Conservation (phyloP, 768 basidiomycete species). For the Trametes sanguinea region DNA sequence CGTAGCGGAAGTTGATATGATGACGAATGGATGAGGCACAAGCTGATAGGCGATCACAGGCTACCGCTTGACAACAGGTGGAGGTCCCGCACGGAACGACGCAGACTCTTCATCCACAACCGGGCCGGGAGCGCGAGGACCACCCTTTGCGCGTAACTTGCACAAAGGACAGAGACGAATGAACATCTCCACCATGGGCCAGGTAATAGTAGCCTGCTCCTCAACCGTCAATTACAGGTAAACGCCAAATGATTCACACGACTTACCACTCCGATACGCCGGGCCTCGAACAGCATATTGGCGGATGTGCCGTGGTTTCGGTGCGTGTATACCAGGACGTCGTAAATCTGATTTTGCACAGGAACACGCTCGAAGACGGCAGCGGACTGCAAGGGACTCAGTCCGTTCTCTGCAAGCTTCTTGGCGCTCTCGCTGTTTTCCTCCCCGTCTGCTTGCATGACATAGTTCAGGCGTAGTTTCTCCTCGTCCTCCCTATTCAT, state of each 20-base stretch:
- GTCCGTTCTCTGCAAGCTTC: slow-evolving; percentile 26
- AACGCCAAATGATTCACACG: neutral
- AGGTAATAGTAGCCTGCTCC: slow-evolving; percentile 62
- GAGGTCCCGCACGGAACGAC: slow-evolving; percentile 6
- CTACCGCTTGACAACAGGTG: slow-evolving; percentile 5
- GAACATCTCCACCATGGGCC: slow-evolving; percentile 76
- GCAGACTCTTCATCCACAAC: slow-evolving; percentile 18
- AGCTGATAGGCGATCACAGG: neutral
- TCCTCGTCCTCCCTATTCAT: slow-evolving; percentile 53
- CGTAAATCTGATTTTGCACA: slow-evolving; percentile 67
- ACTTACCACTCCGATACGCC: slow-evolving; percentile 62
- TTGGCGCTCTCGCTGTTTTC: slow-evolving; percentile 18
- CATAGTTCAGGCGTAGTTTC: slow-evolving; percentile 48
- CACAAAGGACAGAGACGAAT: slow-evolving; percentile 59
- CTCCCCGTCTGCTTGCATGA: slow-evolving; percentile 42
- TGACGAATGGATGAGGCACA: neutral
- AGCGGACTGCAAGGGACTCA: slow-evolving; percentile 34
- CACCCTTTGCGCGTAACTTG: slow-evolving; percentile 44
- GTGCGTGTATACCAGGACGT: slow-evolving; percentile 67
- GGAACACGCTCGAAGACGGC: slow-evolving; percentile 62
- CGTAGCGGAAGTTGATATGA: neutral
- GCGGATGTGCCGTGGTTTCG: slow-evolving; percentile 55
- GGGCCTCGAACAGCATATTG: slow-evolving; percentile 57
- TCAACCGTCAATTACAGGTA: slow-evolving; percentile 12
- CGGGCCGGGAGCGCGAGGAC: neutral